Evolutionary conservation across 164 flowering plant genomes (phyloP), one percentile per base, ranked within the genome.

Genomic region (Kingdonia uniflora): DNA sequence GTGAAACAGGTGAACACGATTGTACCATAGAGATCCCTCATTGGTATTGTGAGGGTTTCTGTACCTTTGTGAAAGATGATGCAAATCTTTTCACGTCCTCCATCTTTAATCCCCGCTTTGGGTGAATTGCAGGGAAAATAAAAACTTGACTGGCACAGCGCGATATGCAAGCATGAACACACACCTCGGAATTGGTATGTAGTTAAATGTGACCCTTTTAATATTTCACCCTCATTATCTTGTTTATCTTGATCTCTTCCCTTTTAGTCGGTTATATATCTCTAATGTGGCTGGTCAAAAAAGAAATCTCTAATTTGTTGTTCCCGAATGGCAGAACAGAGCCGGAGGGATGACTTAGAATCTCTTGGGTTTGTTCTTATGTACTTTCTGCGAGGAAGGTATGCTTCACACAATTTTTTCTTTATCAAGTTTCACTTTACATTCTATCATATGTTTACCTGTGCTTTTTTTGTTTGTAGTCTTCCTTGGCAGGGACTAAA

Each of bases 401-500:
- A 35, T 52, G 13, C 29, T 59, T 11, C 16, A 57, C 21, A 47
- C 42, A 29, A 13, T 42, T 43, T 35, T 6, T 41, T 15, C 22
- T 22, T 47, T 42, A 16, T 53, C 22, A 24, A 39, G 38, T 58
- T 48, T 48, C 19, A 20, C 19, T 44, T 45, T n/a, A n/a, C n/a
- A 7, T 39, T 41, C 6, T 14, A 16, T 42, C 6, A 17, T 42
- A 16, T 46, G 1, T 21, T 59, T 44, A 26, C 2, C 60, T 29
- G 43, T 41, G 55, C 14, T 12, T 2, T 24, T 53, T 41, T 49
- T 26, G 21, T 62, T 55, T 64, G 15, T 57, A 87, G 95, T 65
- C 95, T 87, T 74, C 95, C 95, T 17, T 87, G 95, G 97, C 97
- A 88, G 74, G 97, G 97, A 57, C 75, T 88, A 19, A 88, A 81